Evolutionary conservation across 2,329 filamentous ascomycete genomes (phyloP).

Genomic region (Alternaria burnsii): DNA sequence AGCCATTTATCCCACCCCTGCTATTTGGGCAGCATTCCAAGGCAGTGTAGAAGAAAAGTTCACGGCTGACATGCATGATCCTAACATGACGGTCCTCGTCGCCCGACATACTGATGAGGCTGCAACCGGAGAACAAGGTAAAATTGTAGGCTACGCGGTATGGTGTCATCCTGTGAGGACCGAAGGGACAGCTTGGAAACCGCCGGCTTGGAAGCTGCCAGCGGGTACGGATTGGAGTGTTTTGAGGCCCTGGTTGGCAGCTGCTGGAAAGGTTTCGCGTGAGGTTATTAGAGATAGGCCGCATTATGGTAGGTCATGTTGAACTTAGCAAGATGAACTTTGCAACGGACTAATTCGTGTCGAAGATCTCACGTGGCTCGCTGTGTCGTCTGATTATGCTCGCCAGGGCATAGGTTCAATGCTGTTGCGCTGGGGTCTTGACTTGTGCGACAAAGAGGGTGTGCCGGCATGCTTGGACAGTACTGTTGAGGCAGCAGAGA

Average conservation of each 20-base stretch:
- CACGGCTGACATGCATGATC: constrained; percentile 10
- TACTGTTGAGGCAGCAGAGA: constrained; percentile 7
- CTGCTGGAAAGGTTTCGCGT: constrained; percentile 5
- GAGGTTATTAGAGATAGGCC: constrained; percentile 8
- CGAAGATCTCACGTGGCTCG: constrained; percentile 17
- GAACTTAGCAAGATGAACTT: no score
- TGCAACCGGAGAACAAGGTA: background rate
- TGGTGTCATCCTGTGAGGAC: constrained; percentile 7
- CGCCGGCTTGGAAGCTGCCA: constrained; percentile 14
- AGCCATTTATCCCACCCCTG: constrained; percentile 14
- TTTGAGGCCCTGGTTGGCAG: constrained; percentile 10
- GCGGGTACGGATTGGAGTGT: constrained; percentile 13
- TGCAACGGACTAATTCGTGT: background rate
- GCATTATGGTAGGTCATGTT: constrained; percentile 13
- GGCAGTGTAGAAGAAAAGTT: constrained; percentile 10
- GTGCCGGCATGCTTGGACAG: constrained; percentile 15
- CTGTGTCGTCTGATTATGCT: constrained; percentile 9
- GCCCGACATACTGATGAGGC: background rate
- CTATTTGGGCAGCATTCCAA: constrained; percentile 12
- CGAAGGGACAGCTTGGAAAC: background rate
- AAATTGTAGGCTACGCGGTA: constrained; percentile 13
- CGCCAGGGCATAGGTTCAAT: constrained; percentile 9
- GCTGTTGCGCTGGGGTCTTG: constrained; percentile 15
- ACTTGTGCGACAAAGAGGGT: background rate
- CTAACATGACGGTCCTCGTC: constrained; percentile 12